These are phyloP conservation scores for Thymus mandschuricus DNA, from an alignment of 257 asterid genomes.

Conservation along the genomic window DNA sequence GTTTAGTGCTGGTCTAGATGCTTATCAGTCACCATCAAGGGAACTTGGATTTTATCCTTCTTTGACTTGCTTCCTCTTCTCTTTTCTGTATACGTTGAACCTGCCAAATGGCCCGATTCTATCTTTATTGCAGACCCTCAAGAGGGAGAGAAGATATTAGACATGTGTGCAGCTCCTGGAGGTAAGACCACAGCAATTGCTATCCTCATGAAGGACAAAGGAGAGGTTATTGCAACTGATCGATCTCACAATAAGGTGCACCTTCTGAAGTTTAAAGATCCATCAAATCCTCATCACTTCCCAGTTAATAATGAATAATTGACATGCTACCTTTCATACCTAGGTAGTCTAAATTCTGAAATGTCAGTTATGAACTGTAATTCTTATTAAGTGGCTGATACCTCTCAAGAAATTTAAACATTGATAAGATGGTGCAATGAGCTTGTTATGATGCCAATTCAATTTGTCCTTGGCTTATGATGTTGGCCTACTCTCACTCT, in stretches of 20 bases:
- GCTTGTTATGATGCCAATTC: neutral
- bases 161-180: constrained; percentile 99
- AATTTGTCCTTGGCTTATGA: constrained; percentile 9
- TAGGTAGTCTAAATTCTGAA: neutral
- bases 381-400: neutral
- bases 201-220: constrained; percentile 91
- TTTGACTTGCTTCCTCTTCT: constrained; percentile 1
- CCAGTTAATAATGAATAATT: constrained; percentile 17
- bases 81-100: neutral
- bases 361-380: neutral
- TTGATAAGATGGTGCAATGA: neutral
- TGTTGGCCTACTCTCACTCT: neutral
- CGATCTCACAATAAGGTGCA: constrained; percentile 99
- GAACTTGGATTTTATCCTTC: constrained; percentile 9
- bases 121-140: constrained; percentile 71
- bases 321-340: constrained; percentile 8
- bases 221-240: constrained; percentile 87
- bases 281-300: constrained; percentile 11
- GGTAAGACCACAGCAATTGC: constrained; percentile 98
- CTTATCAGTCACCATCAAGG: neutral
- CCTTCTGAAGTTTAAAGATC: constrained; percentile 55
- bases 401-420: neutral
- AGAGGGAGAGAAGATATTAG: constrained; percentile 86
- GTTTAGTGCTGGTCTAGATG: constrained; percentile 12
- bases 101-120: constrained; percentile 24